phyloP scores from a whole-genome alignment of 768 basidiomycete species.

The Naematelia aurantialba region DNA sequence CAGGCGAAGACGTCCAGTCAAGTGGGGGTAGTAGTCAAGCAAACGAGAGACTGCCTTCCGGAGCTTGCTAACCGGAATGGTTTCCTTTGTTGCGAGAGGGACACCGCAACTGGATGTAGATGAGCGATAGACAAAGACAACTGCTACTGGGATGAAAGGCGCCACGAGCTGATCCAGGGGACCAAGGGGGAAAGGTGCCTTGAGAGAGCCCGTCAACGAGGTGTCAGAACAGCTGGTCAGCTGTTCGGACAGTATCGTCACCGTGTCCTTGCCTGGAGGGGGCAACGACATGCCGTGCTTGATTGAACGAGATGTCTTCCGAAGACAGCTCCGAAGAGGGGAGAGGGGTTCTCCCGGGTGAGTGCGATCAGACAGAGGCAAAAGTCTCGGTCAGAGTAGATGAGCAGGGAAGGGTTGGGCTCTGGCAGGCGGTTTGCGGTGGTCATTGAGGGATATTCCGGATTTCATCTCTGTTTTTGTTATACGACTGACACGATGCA shows the following conservation, averaged over 20 bases:
- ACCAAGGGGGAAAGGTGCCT: conserved; percentile 10
- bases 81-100: background rate
- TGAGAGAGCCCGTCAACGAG: background rate
- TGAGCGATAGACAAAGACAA: conserved; percentile 21
- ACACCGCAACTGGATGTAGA: background rate
- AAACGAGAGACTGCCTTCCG: conserved; percentile 2
- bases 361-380: too few species aligned
- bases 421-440: too few species aligned
- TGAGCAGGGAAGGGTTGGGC: too few species aligned
- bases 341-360: too few species aligned
- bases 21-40: conserved; percentile 32
- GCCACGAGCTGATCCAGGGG: conserved; percentile 18
- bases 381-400: too few species aligned
- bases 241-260: background rate
- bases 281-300: background rate
- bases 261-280: background rate
- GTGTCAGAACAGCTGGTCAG: background rate
- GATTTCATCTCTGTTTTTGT: too few species aligned
- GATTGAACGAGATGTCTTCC: too few species aligned
- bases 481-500: too few species aligned
- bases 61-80: conserved; percentile 4
- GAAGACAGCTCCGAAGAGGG: too few species aligned
- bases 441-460: too few species aligned
- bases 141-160: conserved; percentile 19
- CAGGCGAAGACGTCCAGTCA: conserved; percentile 19